phyloP scores from a whole-genome alignment of 495 filamentous ascomycete species.

The Penicillium pulvis region DNA sequence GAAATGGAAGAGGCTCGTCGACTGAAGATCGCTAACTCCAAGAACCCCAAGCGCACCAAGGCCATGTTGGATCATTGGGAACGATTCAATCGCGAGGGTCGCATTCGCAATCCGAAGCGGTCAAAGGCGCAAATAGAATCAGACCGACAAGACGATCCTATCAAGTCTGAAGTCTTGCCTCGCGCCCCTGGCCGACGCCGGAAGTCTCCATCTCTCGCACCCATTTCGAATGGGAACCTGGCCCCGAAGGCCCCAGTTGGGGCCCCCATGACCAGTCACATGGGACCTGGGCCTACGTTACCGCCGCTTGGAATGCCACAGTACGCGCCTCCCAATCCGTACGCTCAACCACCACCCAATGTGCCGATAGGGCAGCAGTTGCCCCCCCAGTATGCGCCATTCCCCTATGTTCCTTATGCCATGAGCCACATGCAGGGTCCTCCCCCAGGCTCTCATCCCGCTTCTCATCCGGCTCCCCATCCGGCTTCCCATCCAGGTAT shows the following conservation, averaged over 20 bases:
- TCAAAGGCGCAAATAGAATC: constrained; percentile 51
- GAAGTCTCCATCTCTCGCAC: constrained; percentile 26
- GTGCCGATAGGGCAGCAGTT: constrained; percentile 24
- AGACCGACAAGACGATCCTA: constrained; percentile 29
- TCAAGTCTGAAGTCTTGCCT: constrained; percentile 25
- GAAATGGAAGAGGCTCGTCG: constrained; percentile 38
- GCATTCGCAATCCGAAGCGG: constrained; percentile 49
- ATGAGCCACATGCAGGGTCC: constrained; percentile 17
- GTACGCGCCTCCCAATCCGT: constrained; percentile 22
- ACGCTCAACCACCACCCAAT: constrained; percentile 10
- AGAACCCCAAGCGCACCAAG: constrained; percentile 51
- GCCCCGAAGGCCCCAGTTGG: constrained; percentile 28
- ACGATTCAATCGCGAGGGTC: constrained; percentile 46
- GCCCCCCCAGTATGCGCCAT: constrained; percentile 29
- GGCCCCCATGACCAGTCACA: constrained; percentile 24
- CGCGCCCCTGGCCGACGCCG: constrained; percentile 20
- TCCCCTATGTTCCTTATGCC: constrained; percentile 27
- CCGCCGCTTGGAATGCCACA: constrained; percentile 23
- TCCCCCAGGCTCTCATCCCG: constrained; percentile 9
- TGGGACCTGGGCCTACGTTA: constrained; percentile 19
- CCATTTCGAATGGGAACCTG: constrained; percentile 26
- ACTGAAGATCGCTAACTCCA: constrained; percentile 47
- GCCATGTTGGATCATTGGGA: constrained; percentile 55
- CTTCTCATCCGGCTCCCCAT: constrained; percentile 16
- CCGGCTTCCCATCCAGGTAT: constrained; percentile 8